Evolutionary conservation across 2,329 filamentous ascomycete species (phyloP), one percentile per base, ranked within the genome.

Genomic region (Sclerotinia glacialis): DNA sequence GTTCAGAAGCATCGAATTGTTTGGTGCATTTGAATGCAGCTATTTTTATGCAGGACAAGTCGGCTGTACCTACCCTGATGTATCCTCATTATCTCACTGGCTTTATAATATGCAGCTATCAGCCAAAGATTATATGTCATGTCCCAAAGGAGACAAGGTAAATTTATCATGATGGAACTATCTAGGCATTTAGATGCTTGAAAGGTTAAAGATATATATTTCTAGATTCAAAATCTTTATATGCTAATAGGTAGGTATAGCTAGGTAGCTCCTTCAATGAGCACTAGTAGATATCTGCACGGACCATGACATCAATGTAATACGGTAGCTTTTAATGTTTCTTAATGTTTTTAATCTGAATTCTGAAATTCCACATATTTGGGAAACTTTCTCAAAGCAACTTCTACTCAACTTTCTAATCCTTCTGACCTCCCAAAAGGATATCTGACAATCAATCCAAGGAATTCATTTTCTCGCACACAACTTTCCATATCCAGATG

Each of bases 401-500:
- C 23, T 26, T 37, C 44, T 12, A 49, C 44, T 26, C 44, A 61
- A 21, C 58, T 34, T 60, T 23, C 18, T 14, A 60, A 37, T 60
- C 5, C 58, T 21, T 47, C n/a, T 31, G 23, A 26, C 31, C 46
- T 61, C 14, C 44, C 21, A 23, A 26, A 37, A 37, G 31, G 14
- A n/a, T 5, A 47, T 34, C 23, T 28, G 28, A 26, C n/a, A 49
- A 49, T 37, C 58, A 61, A 49, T 61, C 23, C 56, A 44, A 63
- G 67, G 12, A 34, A 23, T 5, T 12, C 1, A 26, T 28, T 21
- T 42, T 26, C 26, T 21, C 21, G 26, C 63, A 59, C 34, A 59
- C 14, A 42, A 18, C 11, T 23, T 47, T 67, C 44, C 68, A 34
- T 42, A 71, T 75, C 74, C 75, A 75, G 74, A 77, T 77, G 76